Base-by-base conservation (phyloP, 148 eudicot genomes). In the Selenicereus undatus region DNA sequence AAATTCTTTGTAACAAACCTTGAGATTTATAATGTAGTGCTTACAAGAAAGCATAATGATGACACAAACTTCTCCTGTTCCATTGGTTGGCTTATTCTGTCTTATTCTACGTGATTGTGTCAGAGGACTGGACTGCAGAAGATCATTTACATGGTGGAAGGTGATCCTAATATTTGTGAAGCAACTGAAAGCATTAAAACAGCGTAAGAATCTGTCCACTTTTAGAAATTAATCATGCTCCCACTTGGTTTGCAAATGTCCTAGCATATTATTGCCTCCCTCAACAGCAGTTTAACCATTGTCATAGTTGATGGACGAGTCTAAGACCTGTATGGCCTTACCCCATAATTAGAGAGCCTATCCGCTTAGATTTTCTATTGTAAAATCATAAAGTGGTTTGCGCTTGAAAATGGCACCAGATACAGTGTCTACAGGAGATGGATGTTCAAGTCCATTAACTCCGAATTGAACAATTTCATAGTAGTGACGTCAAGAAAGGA, bases 101-200 rank as follows among this genome's bases (percentile, higher is more conserved):
- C 45, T 22, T 64, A 42, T 62, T 50, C 74, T 70, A 52, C 22
- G 74, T 75, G 78, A 24, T 76, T 70, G 29, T 82, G 56, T 71
- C 82, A 96, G 99, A 93, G 95, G 81, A 92, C 93, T 85, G 99
- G 99, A 81, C 90, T 96, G 51, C 92, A 90, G 87, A 96, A 91
- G 92, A 84, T 96, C 83, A 89, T 96, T 81, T 96, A 96, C 85
- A 42, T 96, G 84, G 95, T 96, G 86, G 99, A 96, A 86, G 99
- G 99, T 78, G 99, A 96, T 84, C 88, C 98, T 35, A 96, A 96
- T 86, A 68, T 87, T 79, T 90, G 90, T 76, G 99, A 90, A 85
- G 97, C 90, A 77, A 91, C 99, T 79, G 99, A 94, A 81, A 87
- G 97, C 88, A 91, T 96, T 84, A 93, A 96, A 92, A 96, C 99